Conservation (phyloP, 1,139 yeast species). For the Casaregolazyma lundiana region DNA sequence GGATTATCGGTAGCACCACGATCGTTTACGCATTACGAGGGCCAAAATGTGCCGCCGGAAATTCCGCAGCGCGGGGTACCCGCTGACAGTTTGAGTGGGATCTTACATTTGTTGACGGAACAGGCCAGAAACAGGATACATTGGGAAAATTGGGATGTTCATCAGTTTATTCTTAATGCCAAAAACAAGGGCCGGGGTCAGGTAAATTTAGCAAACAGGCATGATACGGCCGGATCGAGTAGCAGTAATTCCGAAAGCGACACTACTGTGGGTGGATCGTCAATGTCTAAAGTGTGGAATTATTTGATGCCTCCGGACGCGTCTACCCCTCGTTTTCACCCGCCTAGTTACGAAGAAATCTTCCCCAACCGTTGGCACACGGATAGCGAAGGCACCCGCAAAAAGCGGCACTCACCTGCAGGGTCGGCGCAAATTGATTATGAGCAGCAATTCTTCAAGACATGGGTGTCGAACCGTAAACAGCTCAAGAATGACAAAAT, state of each 20-base stretch:
- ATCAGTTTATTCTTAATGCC: neutral
- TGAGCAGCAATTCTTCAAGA: slow-evolving; percentile 27
- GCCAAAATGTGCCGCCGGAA: slow-evolving; percentile 9
- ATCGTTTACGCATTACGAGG: slow-evolving; percentile 10
- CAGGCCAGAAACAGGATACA: slow-evolving; percentile 24
- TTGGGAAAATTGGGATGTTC: slow-evolving; percentile 21
- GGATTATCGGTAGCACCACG: slow-evolving; percentile 6
- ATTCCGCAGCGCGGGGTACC: slow-evolving; percentile 1
- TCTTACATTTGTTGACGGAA: slow-evolving; percentile 21
- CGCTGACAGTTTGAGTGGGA: slow-evolving; percentile 24
- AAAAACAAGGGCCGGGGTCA: neutral
- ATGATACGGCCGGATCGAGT: slow-evolving; percentile 7
- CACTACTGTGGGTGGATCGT: slow-evolving; percentile 14
- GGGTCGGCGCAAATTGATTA: slow-evolving; percentile 12
- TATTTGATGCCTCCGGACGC: slow-evolving; percentile 7
- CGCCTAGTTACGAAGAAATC: slow-evolving; percentile 76
- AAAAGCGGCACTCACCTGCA: slow-evolving; percentile 1
- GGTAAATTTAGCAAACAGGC: slow-evolving; percentile 18
- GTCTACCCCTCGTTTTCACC: slow-evolving; percentile 19
- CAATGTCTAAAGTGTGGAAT: slow-evolving; percentile 14
- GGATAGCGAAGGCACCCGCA: neutral
- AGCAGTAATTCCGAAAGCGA: slow-evolving; percentile 18
- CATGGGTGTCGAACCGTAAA: slow-evolving; percentile 37
- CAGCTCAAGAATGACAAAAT: slow-evolving; percentile 77
- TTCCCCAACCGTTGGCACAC: slow-evolving; percentile 49